These are phyloP conservation scores for Trametes punicea DNA, from an alignment of 768 basidiomycete species.

Conservation along the genomic window DNA sequence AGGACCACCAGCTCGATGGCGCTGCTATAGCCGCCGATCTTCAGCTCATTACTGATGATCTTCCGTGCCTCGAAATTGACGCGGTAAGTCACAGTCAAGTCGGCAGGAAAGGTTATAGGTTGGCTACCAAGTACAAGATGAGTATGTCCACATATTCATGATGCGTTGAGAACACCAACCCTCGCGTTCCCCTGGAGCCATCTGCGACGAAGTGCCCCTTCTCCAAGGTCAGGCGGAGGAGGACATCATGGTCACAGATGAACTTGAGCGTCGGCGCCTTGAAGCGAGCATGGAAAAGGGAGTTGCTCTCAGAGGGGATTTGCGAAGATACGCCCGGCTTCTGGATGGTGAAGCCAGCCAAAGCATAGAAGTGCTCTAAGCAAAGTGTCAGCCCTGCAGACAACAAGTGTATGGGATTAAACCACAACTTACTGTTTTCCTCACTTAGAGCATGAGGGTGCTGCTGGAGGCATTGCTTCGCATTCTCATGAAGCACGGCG, in stretches of 20 bases:
- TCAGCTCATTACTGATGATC: constrained; percentile 24
- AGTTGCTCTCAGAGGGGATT: background rate
- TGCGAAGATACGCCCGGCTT: constrained; percentile 4
- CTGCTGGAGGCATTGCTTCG: constrained; percentile 18
- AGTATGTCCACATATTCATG: background rate
- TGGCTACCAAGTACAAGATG: background rate
- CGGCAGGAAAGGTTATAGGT: background rate
- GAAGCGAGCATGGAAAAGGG: constrained; percentile 22
- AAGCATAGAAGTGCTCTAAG: constrained; percentile 21
- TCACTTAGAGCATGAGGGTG: constrained; percentile 16
- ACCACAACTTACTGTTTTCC: constrained; percentile 17
- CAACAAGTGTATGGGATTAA: background rate
- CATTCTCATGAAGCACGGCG: constrained; percentile 22
- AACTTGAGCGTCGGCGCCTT: constrained; percentile 29
- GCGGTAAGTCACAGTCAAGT: constrained; percentile 22
- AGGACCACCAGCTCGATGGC: constrained; percentile 24
- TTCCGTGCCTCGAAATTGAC: constrained; percentile 20
- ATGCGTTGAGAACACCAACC: background rate
- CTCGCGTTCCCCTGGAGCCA: background rate
- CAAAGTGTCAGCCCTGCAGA: background rate
- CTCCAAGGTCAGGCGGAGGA: constrained; percentile 27
- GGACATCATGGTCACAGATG: constrained; percentile 33
- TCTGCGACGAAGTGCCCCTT: constrained; percentile 28
- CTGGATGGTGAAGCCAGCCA: constrained; percentile 18
- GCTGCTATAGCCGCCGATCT: constrained; percentile 23